Evolutionary conservation across 257 asterid genomes (phyloP), one percentile per base, ranked within the genome.

Genomic region (Henckelia pumila): DNA sequence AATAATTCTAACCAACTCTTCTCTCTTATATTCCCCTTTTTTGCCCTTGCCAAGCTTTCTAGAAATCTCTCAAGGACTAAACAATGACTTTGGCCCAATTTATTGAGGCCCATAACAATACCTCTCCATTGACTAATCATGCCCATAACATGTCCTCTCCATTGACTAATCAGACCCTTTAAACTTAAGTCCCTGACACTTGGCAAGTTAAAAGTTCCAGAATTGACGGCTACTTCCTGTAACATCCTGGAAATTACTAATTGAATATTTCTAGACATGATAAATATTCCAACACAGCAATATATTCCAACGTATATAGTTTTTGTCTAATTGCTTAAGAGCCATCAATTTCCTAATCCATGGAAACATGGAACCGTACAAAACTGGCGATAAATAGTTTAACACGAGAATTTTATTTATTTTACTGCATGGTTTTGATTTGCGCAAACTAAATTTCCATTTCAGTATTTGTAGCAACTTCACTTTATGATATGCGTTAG

Each of bases 321-420:
- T 50, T 13, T 47, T 3, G 7, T 29, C 55, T 37, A 57, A 21
- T 49, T 30, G 55, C 37, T 6, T 24, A 58, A 35, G 55, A 30
- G 57, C 47, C 22, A n/a, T 14, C 49, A 24, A 19, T 73, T 62
- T 40, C 24, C 28, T 52, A 60, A 32, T 56, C 16, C 6, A 8
- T 37, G 70, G 52, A 57, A 64, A 19, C 23, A 69, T 58, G n/a
- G 32, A 25, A 29, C 66, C 23, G 24, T 14, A 16, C 11, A 60
- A 19, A 55, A 56, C 26, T 52, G 52, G 29, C 16, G 17, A 55
- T 10, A 53, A 71, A 17, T 19, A 55, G 26, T 22, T 26, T 55
- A 60, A 37, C 60, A 6, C 63, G 67, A 56, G 59, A 59, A 55
- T n/a, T 29, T 66, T 66, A 57, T 59, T 13, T 28, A 68, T n/a